Base-by-base conservation (phyloP, 2,329 filamentous ascomycete genomes). In the Talaromyces sp. region DNA sequence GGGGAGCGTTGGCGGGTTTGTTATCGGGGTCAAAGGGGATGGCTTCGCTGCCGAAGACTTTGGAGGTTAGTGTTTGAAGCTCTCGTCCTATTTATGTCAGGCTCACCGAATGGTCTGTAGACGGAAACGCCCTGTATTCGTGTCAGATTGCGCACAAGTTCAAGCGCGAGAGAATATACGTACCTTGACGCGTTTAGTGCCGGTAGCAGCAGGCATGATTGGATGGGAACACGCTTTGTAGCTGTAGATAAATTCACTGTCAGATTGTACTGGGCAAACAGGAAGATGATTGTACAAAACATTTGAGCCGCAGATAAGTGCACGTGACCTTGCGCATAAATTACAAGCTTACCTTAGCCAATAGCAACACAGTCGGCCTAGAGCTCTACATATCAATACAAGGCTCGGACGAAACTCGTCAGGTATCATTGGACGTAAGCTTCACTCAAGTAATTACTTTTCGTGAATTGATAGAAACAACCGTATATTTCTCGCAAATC, bases 1-100 rank as follows among this genome's bases (percentile, higher is more conserved):
- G 85, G 27, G 94, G 92, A 3, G 92, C 87, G 74, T 88, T 85
- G 24, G 88, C 82, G 2, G 92, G 91, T 73, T 92, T 91, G 70
- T 89, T 87, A 73, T 86, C 84, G 60, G 92, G 90, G 76, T 91
- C 90, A 79, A 93, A 93, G 48, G 88, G 89, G 56, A 86, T 84
- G 22, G 94, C 92, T 67, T 95, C 91, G 67, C 88, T 92, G 75
- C 91, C 91, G 77, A 91, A 91, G 69, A 93, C 80, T 92, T 84
- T 60, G 16, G 3, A 4, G 10, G 4, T 31, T 50, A 57, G 47
- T 52, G 22, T 39, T 0, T 56, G 10, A 14, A 14, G 33, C 27
- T 35, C 37, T 52, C 33, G 9, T 43, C 6, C 4, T 24, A 31
- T 9, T 8, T 37, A 14, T 3, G n/a, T 31, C 27, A 7, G 7